Evolutionary conservation across 768 basidiomycete species (phyloP), one percentile per base, ranked within the genome.

Genomic region (Leccinum boreale): DNA sequence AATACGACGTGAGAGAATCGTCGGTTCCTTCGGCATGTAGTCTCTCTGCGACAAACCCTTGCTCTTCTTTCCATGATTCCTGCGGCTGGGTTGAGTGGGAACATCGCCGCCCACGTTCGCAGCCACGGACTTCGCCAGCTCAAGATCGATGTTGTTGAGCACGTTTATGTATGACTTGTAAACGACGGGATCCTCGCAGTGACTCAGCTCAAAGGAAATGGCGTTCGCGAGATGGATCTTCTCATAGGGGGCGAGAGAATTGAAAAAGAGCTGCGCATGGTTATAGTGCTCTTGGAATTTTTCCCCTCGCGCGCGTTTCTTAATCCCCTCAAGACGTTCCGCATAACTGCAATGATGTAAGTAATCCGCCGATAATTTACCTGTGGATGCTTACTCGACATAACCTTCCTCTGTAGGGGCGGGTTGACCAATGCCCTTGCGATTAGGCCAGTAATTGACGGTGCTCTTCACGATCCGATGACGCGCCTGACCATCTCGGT

Each of bases 361-460:
- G 57, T 48, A 53, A 8, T 3, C 19, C 29, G 2, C 55, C 29
- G 14, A 36, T 26, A 24, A 6, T 11, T 17, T 3, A 0, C 17
- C 2, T 24, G 5, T 4, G 26, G 4, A 10, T 33, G 73, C 81
- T 33, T 58, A 84, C 82, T 86, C 85, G 2, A 65, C 50, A 59
- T 85, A 86, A 28, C 82, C 89, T 9, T 84, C 59, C 1, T 74
- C 67, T 1, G 73, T 64, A 12, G 80, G 69, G 14, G 80, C 77
- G 0, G 87, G 86, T 12, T 71, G 73, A 12, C 78, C 79, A 5
- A 76, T 67, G 11, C 76, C 69, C 47, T 81, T 78, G 11, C 93
- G 82, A 67, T 94, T 94, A 0, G 94, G 94, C 81, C 84, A 90
- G 67, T 95, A 95, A 64, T 93, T 93, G 64, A 87, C 72, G 5